Conservation (phyloP, 768 basidiomycete genomes). For the Tylopilus intermedius region DNA sequence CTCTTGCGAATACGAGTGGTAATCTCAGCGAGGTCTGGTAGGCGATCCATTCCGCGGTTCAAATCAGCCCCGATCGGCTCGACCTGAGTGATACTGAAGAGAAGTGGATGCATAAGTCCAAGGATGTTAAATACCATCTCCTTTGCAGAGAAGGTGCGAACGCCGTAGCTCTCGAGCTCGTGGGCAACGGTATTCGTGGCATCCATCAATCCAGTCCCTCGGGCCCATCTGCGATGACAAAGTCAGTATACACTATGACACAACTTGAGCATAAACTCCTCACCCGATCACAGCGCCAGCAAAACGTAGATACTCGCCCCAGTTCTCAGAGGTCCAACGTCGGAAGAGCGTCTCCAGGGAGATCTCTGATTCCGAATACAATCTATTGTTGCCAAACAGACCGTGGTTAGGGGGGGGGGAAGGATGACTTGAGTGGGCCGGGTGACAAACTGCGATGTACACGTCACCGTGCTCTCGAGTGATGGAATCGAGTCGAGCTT, state of each 20-base stretch:
- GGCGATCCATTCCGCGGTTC: conserved; percentile 67
- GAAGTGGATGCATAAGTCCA: conserved; percentile 96
- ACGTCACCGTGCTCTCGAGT: conserved; percentile 87
- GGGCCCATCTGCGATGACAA: conserved; percentile 70
- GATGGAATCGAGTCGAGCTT: conserved; percentile 81
- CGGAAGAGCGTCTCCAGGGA: conserved; percentile 97
- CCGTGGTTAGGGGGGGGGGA: conserved; percentile 98
- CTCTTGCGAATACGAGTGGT: conserved; percentile 79
- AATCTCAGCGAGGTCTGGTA: conserved; percentile 93
- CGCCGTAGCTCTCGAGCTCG: conserved; percentile 87
- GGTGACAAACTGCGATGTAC: conserved; percentile 93
- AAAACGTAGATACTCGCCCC: conserved; percentile 98
- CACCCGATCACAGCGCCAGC: conserved; percentile 98
- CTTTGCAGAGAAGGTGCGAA: conserved; percentile 97
- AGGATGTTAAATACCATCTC: conserved; percentile 90
- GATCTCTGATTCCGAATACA: conserved; percentile 98
- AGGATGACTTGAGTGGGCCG: conserved; percentile 98
- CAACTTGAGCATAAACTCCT: conserved; percentile 24
- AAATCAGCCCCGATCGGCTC: conserved; percentile 99
- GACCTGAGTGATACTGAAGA: conserved; percentile 99
- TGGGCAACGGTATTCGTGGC: conserved; percentile 93
- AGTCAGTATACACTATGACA: conserved; percentile 7
- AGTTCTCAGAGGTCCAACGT: conserved; percentile 95
- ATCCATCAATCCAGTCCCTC: conserved; percentile 95
- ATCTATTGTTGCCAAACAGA: conserved; percentile 93